phyloP scores from a whole-genome alignment of 192 early-diverging fungal genomes.

The Radiomyces spectabilis region DNA sequence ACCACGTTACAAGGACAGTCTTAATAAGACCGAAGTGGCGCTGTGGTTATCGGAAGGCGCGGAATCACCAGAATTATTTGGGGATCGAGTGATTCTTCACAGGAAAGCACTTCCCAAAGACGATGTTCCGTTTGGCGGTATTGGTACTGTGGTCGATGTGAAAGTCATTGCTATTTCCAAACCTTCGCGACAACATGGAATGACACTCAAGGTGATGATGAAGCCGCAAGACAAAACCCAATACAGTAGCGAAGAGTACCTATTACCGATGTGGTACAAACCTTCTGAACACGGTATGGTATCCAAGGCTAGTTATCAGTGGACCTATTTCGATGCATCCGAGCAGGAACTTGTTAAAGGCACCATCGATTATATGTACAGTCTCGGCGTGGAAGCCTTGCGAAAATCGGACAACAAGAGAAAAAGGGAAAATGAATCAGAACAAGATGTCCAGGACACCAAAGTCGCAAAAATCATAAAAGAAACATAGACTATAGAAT shows the following conservation, averaged over 20 bases:
- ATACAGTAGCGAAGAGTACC: not conserved
- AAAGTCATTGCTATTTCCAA: not conserved
- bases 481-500: no score
- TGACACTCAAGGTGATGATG: not conserved
- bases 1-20: no score
- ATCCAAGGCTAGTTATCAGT: no score
- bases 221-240: not conserved
- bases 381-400: conserved; percentile 1
- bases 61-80: conserved; percentile 6
- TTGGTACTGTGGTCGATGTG: not conserved
- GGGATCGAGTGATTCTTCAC: conserved; percentile 1
- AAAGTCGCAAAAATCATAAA: no score
- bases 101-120: not conserved
- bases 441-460: no score
- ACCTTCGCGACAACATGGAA: not conserved
- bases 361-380: not conserved
- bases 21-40: not conserved
- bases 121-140: not conserved
- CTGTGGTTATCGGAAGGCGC: not conserved
- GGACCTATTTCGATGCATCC: not conserved
- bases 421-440: no score
- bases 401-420: no score
- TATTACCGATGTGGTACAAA: conserved; percentile 13
- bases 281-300: not conserved
- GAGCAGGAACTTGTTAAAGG: not conserved